A percentile compares a stretch with the other conserved stretches of the same genome.
Evolutionary conservation across 305 asterid species (phyloP).

Genomic region (Nicotiana rustica): DNA sequence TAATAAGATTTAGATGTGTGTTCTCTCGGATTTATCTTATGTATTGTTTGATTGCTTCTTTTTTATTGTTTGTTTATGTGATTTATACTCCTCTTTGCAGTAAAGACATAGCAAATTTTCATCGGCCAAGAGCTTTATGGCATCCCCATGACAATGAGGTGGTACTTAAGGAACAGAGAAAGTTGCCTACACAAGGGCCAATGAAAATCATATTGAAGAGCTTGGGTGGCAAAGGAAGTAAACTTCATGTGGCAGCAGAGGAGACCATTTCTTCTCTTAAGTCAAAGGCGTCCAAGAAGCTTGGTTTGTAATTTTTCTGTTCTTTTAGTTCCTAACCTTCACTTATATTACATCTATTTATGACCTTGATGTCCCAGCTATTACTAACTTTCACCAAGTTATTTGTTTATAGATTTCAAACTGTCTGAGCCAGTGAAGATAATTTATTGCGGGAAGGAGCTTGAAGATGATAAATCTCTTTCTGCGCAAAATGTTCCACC

Average conservation of each 20-base stretch:
- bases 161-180: constrained; percentile 79
- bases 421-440: constrained; percentile 94
- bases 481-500: constrained; percentile 83
- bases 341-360: constrained; percentile 29
- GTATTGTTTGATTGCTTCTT: neutral
- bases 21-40: constrained; percentile 9
- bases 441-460: constrained; percentile 85
- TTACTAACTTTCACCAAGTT: constrained; percentile 25
- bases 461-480: constrained; percentile 85
- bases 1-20: constrained; percentile 7
- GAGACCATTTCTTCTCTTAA: constrained; percentile 85
- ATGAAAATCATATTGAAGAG: constrained; percentile 97
- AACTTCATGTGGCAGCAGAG: constrained; percentile 92
- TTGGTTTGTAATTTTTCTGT: constrained; percentile 59
- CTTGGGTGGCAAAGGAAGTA: constrained; percentile 98
- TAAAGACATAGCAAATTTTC: constrained; percentile 96
- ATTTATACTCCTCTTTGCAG: constrained; percentile 60
- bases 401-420: constrained; percentile 72
- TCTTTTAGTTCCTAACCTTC: constrained; percentile 31
- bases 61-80: constrained; percentile 43
- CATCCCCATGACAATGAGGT: constrained; percentile 99
- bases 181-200: constrained; percentile 75
- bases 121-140: constrained; percentile 97
- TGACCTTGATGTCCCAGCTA: constrained; percentile 1
- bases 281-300: constrained; percentile 95